Conservation (phyloP, 208 protist species). For the Leishmania turanica region DNA sequence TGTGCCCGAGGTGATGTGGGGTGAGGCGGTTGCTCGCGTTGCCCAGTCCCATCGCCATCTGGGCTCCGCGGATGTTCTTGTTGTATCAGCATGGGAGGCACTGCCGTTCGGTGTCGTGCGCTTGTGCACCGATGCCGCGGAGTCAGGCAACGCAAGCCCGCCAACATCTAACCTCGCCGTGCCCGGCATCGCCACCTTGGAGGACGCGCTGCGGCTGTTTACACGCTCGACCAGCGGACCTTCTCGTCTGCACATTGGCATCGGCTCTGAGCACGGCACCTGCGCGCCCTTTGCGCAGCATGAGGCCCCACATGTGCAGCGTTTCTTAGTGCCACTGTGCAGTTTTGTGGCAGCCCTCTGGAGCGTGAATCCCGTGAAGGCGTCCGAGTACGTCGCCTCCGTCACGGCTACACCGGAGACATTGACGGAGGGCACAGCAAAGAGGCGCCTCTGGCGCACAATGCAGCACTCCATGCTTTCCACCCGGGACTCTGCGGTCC, state of each 20-base stretch:
- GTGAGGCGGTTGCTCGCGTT: slow-evolving; percentile 62
- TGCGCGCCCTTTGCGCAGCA: slow-evolving; percentile 32
- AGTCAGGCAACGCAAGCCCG: neutral
- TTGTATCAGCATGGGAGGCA: slow-evolving; percentile 41
- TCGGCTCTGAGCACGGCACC: slow-evolving; percentile 38
- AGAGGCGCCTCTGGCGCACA: slow-evolving; percentile 65
- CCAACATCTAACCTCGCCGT: neutral
- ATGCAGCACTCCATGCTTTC: slow-evolving; percentile 89
- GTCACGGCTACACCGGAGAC: slow-evolving; percentile 26
- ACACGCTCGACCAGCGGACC: neutral
- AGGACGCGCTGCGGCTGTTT: slow-evolving; percentile 35
- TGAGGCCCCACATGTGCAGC: slow-evolving; percentile 29
- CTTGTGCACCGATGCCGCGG: slow-evolving; percentile 8
- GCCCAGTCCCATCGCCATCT: slow-evolving; percentile 65
- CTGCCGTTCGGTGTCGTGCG: slow-evolving; percentile 64
- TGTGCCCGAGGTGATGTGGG: slow-evolving; percentile 39
- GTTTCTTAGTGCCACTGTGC: slow-evolving; percentile 47
- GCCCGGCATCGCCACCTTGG: slow-evolving; percentile 8
- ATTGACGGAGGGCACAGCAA: slow-evolving; percentile 27
- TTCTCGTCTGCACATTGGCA: slow-evolving; percentile 44
- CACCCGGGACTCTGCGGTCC: slow-evolving; percentile 72
- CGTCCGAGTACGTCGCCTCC: slow-evolving; percentile 44
- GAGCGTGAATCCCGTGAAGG: slow-evolving; percentile 50
- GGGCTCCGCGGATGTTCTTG: slow-evolving; percentile 40
- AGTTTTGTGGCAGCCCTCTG: slow-evolving; percentile 73